These are phyloP conservation scores for Urtica urens DNA, from an alignment of 306 rosid genomes.

Conservation along the genomic window DNA sequence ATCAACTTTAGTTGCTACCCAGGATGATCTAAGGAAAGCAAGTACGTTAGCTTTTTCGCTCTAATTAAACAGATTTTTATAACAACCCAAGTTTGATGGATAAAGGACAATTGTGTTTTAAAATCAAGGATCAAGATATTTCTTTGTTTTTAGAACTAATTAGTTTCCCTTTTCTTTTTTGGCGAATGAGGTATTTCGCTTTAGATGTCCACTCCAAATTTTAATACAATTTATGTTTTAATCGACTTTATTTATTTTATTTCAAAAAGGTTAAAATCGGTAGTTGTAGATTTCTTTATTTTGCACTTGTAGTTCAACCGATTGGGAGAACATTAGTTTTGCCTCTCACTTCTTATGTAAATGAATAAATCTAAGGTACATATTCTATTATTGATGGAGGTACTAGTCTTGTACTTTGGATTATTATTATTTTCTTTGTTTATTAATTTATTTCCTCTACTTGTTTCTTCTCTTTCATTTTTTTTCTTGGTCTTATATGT, in stretches of 20 bases:
- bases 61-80: too few relatives aligned
- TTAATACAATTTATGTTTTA: not conserved
- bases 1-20: too few relatives aligned
- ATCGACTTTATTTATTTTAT: not conserved
- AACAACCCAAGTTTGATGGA: not conserved
- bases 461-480: too few relatives aligned
- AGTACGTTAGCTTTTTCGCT: too few relatives aligned
- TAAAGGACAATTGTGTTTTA: not conserved
- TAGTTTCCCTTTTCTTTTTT: not conserved
- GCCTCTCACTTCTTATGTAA: not conserved
- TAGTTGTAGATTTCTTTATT: slow-evolving; percentile 1
- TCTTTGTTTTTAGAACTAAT: too few relatives aligned
- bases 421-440: not conserved
- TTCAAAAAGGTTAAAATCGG: not conserved
- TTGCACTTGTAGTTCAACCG: not conserved
- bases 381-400: slow-evolving; percentile 10
- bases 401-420: not conserved
- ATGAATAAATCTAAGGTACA: slow-evolving; percentile 7
- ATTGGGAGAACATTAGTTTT: not conserved
- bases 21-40: too few relatives aligned
- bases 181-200: not conserved
- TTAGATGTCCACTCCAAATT: too few relatives aligned
- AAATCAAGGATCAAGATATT: not conserved
- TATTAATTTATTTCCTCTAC: not conserved
- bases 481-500: too few relatives aligned